Percentiles rank a stretch among this genome's conserved stretches.
Evolutionary conservation across 2,329 filamentous ascomycete genomes (phyloP).

Genomic region (Botrytis aclada): DNA sequence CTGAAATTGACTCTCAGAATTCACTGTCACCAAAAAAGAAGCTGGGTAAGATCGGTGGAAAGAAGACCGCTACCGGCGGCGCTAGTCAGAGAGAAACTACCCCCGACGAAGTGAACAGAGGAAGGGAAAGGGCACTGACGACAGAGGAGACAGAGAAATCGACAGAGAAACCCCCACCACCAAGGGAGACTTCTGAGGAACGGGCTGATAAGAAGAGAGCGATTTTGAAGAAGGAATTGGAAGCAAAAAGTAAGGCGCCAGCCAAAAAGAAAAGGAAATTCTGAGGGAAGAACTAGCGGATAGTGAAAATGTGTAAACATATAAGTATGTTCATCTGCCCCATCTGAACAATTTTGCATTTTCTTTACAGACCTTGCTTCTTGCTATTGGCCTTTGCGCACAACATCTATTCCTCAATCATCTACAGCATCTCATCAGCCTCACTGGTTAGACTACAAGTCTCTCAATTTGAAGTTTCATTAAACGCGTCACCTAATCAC

Average conservation of each 20-base stretch:
- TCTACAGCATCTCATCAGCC: neutral
- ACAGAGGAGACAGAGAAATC: conserved; percentile 20
- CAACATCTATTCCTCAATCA: neutral
- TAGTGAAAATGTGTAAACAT: conserved; percentile 1
- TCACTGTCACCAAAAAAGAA: conserved; percentile 26
- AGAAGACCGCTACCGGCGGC: conserved; percentile 5
- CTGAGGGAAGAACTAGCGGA: conserved; percentile 21
- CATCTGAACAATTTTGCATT: neutral
- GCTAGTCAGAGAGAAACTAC: conserved; percentile 9
- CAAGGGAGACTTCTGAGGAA: conserved; percentile 34
- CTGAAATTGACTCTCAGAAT: conserved; percentile 21
- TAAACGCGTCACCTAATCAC: neutral
- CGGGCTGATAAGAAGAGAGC: conserved; percentile 35
- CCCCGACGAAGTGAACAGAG: conserved; percentile 20
- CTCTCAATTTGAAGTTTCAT: conserved; percentile 1
- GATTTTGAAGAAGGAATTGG: conserved; percentile 35
- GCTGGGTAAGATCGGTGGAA: conserved; percentile 29
- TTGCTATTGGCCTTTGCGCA: neutral
- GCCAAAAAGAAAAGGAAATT: conserved; percentile 39
- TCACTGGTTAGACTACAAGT: neutral
- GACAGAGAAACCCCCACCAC: conserved; percentile 19
- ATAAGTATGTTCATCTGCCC: neutral
- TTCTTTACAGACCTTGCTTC: neutral
- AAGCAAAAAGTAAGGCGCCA: conserved; percentile 35
- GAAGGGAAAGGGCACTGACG: conserved; percentile 19